Evolutionary conservation across 768 basidiomycete genomes (phyloP), one percentile per base, ranked within the genome.

Genomic region (Phanerochaete carnosa): DNA sequence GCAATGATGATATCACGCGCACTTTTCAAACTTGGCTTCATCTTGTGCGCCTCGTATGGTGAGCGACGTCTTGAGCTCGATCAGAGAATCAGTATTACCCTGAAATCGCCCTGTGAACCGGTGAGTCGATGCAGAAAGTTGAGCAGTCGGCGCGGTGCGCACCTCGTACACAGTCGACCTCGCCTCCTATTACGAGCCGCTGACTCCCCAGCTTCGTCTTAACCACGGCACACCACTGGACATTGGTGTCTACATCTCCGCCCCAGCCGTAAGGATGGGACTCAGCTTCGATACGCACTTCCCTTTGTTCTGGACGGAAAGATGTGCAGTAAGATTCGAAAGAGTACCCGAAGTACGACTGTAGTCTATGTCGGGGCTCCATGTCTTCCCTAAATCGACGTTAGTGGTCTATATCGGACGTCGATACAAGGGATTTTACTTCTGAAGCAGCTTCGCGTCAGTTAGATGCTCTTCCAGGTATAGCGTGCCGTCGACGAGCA

Each of bases 131-230:
- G 33, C n/a, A 45, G 9, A 23, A 19, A 26, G 39, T 19, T 6
- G 9, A 13, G 26, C 4, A 23, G 3, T 15, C 7, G 43, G 11
- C 6, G 47, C 30, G n/a, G n/a, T 43, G 29, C 29, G 28, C 62
- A 90, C 92, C 89, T 71, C 85, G 79, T 23, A 94, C 85, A 68
- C 94, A 96, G 72, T 96, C 94, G 6, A 96, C 94, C 73, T 95
- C 94, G 5, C 94, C 94, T 1, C 94, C 94, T 50, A 95, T 84
- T 59, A 96, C 75, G 54, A 92, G 74, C 45, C 91, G 78, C 28
- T 79, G 82, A 58, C 84, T 79, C 0, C 87, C 90, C 26, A 95
- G 80, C 62, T 90, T 92, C 3, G 92, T 93, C 72, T 92, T 91
- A 47, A 94, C 89, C 55, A 96, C 87, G 62, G 84, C 87, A 68